phyloP scores from a whole-genome alignment of 169 alveolate species.

The Perkinsus olseni region DNA sequence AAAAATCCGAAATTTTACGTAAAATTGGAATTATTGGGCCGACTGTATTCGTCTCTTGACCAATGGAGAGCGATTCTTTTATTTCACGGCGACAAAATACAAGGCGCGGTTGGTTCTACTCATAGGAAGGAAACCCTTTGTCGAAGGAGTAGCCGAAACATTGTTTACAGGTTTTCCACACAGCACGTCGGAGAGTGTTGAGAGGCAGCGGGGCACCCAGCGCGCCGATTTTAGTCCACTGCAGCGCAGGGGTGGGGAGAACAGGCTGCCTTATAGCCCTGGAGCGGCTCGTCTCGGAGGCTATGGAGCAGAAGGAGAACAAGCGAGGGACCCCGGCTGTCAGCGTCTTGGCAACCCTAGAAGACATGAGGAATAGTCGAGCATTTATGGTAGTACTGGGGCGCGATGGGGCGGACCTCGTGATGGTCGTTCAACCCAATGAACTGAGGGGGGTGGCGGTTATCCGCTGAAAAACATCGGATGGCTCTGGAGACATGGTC shows the following conservation, averaged over 20 bases:
- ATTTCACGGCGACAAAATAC: too few species aligned
- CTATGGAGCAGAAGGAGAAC: not conserved
- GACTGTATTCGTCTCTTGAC: too few species aligned
- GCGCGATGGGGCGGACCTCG: not conserved
- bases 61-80: too few species aligned
- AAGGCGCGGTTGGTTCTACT: too few species aligned
- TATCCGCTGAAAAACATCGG: too few species aligned
- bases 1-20: too few species aligned
- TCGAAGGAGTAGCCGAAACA: too few species aligned
- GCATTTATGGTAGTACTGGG: not conserved
- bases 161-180: not conserved
- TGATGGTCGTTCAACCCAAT: too few species aligned
- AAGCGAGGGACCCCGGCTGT: not conserved
- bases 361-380: not conserved
- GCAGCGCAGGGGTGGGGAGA: constrained; percentile 79
- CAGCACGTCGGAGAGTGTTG: not conserved
- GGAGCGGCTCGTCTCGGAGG: not conserved
- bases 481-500: too few species aligned
- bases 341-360: not conserved
- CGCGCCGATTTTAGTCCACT: constrained; percentile 58
- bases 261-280: constrained; percentile 71
- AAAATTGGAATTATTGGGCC: too few species aligned
- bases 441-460: too few species aligned
- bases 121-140: too few species aligned
- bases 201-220: constrained; percentile 23